Evolutionary conservation across 331 rosid species (phyloP), one percentile per base, ranked within the genome.

Genomic region (Stylosanthes scabra): DNA sequence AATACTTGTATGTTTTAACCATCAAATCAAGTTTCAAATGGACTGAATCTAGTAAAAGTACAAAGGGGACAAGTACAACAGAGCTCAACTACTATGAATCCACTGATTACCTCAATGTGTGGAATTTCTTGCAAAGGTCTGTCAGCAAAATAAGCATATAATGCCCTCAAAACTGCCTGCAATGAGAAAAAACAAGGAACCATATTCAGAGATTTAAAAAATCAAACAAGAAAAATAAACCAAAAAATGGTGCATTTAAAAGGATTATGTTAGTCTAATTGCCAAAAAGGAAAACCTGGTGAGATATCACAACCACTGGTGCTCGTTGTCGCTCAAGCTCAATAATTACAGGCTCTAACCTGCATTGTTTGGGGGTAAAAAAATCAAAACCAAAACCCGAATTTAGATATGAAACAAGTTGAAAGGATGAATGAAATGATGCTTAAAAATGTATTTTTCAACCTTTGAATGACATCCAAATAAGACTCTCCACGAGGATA

Each of bases 401-500:
- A 31, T 73, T 73, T 58, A 39, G 37, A 52, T 69, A 72, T 58
- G 55, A 72, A 60, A 71, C 63, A 70, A 29, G 44, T 75, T 62
- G 52, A 39, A 40, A 12, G 51, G 0, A 20, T 27, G 59, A 25
- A 65, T 44, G 12, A 74, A 66, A 45, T 51, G 20, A 67, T 13
- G 15, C 56, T 66, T 25, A 51, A 54, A 66, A 41, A 31, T 31
- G 37, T 31, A 31, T 31, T 41, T 51, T 29, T 69, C 49, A 76
- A 93, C 99, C 99, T 90, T 87, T 95, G 99, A 72, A 95, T 95
- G 45, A 92, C 99, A 80, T 95, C 99, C 82, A 95, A 78, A 81
- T 95, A 95, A 61, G 99, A 95, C 82, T 95, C 99, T 37, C 99
- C 99, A 28, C 99, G 97, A 75, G 99, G 97, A 82, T 95, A 95